Evolutionary conservation across 495 filamentous ascomycete species (phyloP).

Genomic region (Penicillium manginii): DNA sequence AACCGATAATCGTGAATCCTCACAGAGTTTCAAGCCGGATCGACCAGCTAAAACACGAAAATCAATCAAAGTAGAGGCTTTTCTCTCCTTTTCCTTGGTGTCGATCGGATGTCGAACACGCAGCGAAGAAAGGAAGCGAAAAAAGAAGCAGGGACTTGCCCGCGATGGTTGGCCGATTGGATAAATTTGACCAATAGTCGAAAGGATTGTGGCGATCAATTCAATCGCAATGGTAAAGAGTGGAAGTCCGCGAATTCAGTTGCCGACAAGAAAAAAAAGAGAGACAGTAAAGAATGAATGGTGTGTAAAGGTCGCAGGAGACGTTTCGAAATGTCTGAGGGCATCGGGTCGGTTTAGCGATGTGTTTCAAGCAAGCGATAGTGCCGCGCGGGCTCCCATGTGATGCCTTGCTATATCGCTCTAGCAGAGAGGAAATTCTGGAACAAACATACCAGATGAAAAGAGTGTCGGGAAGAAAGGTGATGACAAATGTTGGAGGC

Average conservation of each 20-base stretch:
- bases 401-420: conserved; percentile 1
- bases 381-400: conserved; percentile 2
- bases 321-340: not conserved
- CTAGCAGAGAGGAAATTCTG: not conserved
- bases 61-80: conserved; percentile 1
- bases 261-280: conserved; percentile 9
- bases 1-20: conserved; percentile 16
- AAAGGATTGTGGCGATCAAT: conserved; percentile 8
- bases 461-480: not conserved
- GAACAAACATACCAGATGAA: conserved; percentile 1
- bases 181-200: not conserved
- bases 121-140: not conserved
- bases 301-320: conserved; percentile 1
- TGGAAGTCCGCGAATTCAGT: conserved; percentile 15
- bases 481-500: not conserved
- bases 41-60: conserved; percentile 21
- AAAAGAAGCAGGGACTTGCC: conserved; percentile 26
- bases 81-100: not conserved
- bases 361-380: not conserved
- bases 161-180: conserved; percentile 12
- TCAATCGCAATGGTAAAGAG: conserved; percentile 18
- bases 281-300: conserved; percentile 17
- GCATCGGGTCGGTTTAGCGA: not conserved
- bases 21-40: conserved; percentile 27
- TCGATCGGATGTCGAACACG: not conserved